A percentile compares a stretch with the other conserved stretches of the same genome.
These are phyloP conservation scores for Fusarium coffeatum DNA, from an alignment of 2,329 filamentous ascomycete genomes.

Conservation along the genomic window DNA sequence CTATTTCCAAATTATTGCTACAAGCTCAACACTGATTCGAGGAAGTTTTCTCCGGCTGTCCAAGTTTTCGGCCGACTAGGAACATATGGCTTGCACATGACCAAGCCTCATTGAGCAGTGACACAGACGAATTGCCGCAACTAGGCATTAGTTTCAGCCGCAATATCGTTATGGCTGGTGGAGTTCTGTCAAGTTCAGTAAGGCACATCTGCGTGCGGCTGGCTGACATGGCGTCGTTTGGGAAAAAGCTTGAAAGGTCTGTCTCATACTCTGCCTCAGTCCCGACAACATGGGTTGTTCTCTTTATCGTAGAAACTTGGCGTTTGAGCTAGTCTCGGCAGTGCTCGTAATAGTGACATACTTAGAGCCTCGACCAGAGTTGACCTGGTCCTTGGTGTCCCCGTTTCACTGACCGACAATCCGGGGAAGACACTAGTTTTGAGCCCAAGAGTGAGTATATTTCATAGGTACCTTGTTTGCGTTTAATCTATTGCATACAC, in stretches of 20 bases:
- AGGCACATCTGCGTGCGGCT: conserved; percentile 30
- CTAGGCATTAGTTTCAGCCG: conserved; percentile 15
- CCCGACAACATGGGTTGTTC: conserved; percentile 24
- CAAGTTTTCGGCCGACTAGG: neutral
- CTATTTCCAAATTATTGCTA: neutral
- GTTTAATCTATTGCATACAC: conserved; percentile 27
- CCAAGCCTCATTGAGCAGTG: conserved; percentile 28
- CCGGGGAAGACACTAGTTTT: conserved; percentile 7
- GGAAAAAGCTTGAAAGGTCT: conserved; percentile 2
- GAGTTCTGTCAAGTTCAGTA: conserved; percentile 10
- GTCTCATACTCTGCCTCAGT: neutral
- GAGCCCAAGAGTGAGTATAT: conserved; percentile 19
- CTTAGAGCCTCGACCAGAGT: neutral
- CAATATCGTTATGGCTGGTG: conserved; percentile 10
- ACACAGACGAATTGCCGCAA: conserved; percentile 14
- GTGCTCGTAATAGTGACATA: conserved; percentile 7
- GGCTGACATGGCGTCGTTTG: conserved; percentile 26
- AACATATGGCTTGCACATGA: conserved; percentile 27
- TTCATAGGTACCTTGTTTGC: conserved; percentile 28
- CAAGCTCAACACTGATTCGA: conserved; percentile 3
- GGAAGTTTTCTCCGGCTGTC: conserved; percentile 3
- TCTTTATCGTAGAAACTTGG: conserved; percentile 7
- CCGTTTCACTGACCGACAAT: neutral
- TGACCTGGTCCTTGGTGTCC: conserved; percentile 10
- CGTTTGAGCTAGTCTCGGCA: conserved; percentile 16